Base-by-base conservation (phyloP, 2,329 filamentous ascomycete genomes). In the Aquanectria penicillioides region DNA sequence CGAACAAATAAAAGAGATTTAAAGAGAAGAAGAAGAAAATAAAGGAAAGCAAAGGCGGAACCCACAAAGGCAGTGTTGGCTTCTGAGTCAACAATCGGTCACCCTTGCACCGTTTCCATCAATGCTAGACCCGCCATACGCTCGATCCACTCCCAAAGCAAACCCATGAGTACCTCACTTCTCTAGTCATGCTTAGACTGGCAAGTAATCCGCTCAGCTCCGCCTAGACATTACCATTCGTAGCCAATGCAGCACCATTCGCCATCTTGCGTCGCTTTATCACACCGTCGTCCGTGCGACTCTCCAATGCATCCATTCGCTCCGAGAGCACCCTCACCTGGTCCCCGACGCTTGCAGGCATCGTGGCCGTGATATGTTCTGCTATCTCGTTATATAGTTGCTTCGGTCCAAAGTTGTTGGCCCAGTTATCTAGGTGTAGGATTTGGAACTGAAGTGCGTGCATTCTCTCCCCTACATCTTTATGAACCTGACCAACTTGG, bases 341-440 rank as follows among this genome's bases (percentile, higher is more conserved):
- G 9, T 48, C 38, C 1, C 33, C 18, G 10, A 65, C 20, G 6
- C 69, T 60, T 1, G 46, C 56, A 3, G 73, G 71, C 6, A 74
- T 22, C 22, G 67, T 68, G 4, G 51, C 58, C 34, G 74, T 71
- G 23, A 82, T 70, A 11, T 78, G 69, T 1, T 70, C 69, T 4
- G 80, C 63, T 8, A 85, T 80, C 1, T 70, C 71, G 6, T 75
- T 71, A 12, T 77, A 78, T 22, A 84, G 70, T 2, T 71, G 64
- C 40, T 74, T 78, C 1, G 81, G 80, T 17, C 69, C 75, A 7
- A 88, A 69, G 61, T 83, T 84, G 53, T 79, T 80, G 58, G 79
- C 85, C 59, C 82, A 83, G 0, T 59, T 53, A 64, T 83, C 78
- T 7, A 88, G 63, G 1, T 75, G 68, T 17, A 64, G 65, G 5